Conservation (phyloP, 139 green algal genomes). For the Chlamydomonas schloesseri region DNA sequence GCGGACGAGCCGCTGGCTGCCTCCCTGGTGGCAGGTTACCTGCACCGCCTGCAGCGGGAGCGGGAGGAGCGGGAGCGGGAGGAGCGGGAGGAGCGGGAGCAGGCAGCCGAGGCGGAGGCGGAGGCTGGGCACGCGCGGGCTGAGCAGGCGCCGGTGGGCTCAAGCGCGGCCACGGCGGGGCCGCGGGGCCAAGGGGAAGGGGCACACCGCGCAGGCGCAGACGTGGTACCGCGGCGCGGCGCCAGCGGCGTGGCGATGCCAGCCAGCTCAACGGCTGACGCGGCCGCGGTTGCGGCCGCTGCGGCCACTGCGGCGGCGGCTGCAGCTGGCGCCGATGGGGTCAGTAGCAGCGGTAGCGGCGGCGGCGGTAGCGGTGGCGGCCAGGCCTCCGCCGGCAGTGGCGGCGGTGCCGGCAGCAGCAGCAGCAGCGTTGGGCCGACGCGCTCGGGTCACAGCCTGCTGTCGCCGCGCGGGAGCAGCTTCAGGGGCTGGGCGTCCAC, state of each 20-base stretch:
- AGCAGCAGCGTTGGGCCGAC: background rate
- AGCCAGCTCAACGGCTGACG: background rate
- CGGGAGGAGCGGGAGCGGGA: background rate
- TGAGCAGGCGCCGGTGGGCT: no score
- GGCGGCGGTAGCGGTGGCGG: no score
- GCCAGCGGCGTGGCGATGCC: background rate
- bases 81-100: background rate
- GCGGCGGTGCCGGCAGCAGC: background rate
- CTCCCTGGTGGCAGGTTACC: background rate
- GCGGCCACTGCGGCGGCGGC: no score
- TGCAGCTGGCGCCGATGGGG: no score
- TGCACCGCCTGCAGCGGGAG: background rate
- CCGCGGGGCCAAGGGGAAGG: background rate
- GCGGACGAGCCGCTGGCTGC: constrained; percentile 1
- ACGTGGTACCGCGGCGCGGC: background rate
- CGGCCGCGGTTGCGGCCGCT: background rate
- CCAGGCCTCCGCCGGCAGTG: background rate
- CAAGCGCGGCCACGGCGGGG: no score
- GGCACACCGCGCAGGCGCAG: no score
- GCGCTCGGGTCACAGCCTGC: background rate
- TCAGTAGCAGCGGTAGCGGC: no score
- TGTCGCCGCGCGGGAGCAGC: background rate
- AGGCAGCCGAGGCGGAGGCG: background rate
- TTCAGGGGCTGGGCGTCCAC: background rate
- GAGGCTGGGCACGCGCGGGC: no score